Percentiles rank a stretch among this genome's conserved stretches.
Evolutionary conservation across 495 filamentous ascomycete genomes (phyloP).

Genomic region (Tricharina praecox): DNA sequence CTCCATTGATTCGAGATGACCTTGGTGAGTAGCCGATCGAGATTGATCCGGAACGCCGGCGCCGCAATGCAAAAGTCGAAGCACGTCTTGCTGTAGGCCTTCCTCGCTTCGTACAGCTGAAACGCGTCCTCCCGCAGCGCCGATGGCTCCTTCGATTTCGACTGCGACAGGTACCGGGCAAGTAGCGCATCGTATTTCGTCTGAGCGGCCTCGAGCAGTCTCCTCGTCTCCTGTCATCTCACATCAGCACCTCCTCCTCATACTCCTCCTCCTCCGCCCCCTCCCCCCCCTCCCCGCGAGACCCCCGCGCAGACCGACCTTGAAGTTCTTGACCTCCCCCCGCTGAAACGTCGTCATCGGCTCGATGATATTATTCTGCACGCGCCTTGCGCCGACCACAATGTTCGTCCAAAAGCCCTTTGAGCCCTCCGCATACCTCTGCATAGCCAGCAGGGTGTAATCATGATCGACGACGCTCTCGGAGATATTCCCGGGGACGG

Average conservation of each 20-base stretch:
- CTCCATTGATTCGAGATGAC: slow-evolving; percentile 74
- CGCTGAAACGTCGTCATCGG: slow-evolving; percentile 62
- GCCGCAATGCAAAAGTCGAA: slow-evolving; percentile 84
- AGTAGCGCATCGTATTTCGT: slow-evolving; percentile 65
- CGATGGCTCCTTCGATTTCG: slow-evolving; percentile 84
- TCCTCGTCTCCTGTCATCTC: slow-evolving; percentile 47
- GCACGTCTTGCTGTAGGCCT: slow-evolving; percentile 74
- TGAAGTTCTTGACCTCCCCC: slow-evolving; percentile 53
- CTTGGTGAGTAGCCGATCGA: slow-evolving; percentile 72
- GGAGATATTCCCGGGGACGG: slow-evolving; percentile 48
- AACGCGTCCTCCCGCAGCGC: slow-evolving; percentile 88
- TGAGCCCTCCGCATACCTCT: slow-evolving; percentile 64
- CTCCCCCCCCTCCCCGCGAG: no score
- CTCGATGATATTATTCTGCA: slow-evolving; percentile 59
- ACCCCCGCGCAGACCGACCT: slow-evolving; percentile 34
- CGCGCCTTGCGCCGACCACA: slow-evolving; percentile 50
- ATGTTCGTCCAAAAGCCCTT: slow-evolving; percentile 72
- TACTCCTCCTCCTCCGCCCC: no score
- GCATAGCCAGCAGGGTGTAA: slow-evolving; percentile 76
- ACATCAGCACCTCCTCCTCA: neutral
- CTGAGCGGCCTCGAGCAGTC: slow-evolving; percentile 60
- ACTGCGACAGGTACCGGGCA: slow-evolving; percentile 62
- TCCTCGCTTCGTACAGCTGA: slow-evolving; percentile 82
- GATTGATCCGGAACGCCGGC: slow-evolving; percentile 58
- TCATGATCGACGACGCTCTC: slow-evolving; percentile 83